Evolutionary conservation across 2,329 filamentous ascomycete genomes (phyloP).

Genomic region (Aspergillus novofumigatus): DNA sequence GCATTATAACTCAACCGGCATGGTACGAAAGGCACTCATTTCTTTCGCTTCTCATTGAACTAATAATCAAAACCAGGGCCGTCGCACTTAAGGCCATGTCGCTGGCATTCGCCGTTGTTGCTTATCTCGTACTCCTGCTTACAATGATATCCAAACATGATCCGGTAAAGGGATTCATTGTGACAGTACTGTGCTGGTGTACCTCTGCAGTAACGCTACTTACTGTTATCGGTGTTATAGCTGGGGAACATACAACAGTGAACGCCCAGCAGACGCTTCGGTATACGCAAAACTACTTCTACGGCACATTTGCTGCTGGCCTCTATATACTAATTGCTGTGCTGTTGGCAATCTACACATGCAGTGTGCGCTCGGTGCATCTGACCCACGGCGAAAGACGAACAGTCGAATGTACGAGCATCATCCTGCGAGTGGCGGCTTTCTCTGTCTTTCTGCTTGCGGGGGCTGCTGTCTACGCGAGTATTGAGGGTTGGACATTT

Average conservation of each 20-base stretch:
- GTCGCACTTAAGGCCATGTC: conserved; percentile 1
- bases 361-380: not conserved
- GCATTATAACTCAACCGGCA: not conserved
- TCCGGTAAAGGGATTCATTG: not conserved
- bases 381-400: not conserved
- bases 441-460: not conserved
- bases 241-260: not conserved
- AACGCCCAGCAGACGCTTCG: not conserved
- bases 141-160: not conserved
- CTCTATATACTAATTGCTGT: not conserved
- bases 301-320: conserved; percentile 2
- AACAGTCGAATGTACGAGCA: conserved; percentile 1
- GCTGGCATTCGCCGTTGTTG: not conserved
- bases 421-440: not conserved
- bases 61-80: not conserved
- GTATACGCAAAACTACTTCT: conserved; percentile 6
- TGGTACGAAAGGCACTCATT: not conserved
- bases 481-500: conserved; percentile 4
- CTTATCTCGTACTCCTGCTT: not conserved
- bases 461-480: conserved; percentile 2
- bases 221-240: not conserved
- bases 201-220: not conserved
- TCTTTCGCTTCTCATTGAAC: not conserved
- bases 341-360: not conserved
- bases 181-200: not conserved